phyloP scores from a whole-genome alignment of 2,329 filamentous ascomycete genomes.

The Diaporthe nobilis region DNA sequence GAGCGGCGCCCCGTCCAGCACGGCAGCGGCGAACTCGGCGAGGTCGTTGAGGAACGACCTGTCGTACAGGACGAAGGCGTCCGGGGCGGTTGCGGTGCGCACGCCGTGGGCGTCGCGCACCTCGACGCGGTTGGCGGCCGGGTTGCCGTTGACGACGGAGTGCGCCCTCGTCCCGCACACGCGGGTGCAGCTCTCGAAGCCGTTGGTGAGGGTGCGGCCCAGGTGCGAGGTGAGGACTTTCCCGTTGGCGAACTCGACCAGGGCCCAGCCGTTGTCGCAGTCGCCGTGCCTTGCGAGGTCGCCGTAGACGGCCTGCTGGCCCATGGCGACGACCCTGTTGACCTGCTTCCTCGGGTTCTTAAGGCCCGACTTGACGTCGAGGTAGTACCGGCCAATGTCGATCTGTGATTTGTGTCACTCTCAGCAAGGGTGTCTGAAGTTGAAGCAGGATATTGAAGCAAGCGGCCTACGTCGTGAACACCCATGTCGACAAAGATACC shows the following conservation, averaged over 20 bases:
- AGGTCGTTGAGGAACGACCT: conserved; percentile 45
- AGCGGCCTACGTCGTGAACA: not conserved
- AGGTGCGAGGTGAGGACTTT: conserved; percentile 52
- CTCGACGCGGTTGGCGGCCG: conserved; percentile 29
- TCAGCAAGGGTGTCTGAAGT: not conserved
- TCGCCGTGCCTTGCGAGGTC: conserved; percentile 49
- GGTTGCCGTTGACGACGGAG: conserved; percentile 44
- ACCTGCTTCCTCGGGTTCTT: conserved; percentile 50
- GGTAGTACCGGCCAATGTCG: conserved; percentile 47
- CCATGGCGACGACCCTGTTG: conserved; percentile 50
- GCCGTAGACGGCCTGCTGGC: conserved; percentile 50
- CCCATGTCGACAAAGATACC: conserved; percentile 22
- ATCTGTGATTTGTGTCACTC: conserved; percentile 38
- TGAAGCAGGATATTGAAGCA: not conserved
- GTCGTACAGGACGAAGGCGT: conserved; percentile 45
- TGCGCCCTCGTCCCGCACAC: conserved; percentile 54
- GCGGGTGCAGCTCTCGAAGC: conserved; percentile 53
- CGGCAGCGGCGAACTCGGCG: conserved; percentile 43
- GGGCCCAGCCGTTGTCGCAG: conserved; percentile 52
- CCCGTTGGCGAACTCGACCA: conserved; percentile 55
- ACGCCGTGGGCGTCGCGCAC: conserved; percentile 29
- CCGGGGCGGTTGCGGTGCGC: conserved; percentile 41
- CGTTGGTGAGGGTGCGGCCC: conserved; percentile 53
- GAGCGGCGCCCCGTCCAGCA: conserved; percentile 44
- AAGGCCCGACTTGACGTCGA: conserved; percentile 47